phyloP scores from a whole-genome alignment of 2,329 filamentous ascomycete species.

The Xylaria sp. region DNA sequence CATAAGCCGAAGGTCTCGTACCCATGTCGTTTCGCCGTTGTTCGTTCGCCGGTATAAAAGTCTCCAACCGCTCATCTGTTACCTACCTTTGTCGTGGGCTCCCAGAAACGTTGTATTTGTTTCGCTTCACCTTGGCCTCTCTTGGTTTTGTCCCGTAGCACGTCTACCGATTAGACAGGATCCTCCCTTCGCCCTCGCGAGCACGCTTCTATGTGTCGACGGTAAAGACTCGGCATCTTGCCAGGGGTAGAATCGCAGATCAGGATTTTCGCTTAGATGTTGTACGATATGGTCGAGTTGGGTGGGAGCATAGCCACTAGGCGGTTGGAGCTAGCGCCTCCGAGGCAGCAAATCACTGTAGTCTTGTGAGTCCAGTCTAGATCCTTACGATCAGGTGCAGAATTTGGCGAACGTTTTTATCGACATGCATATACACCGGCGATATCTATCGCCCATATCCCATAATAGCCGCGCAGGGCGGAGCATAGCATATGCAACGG shows the following conservation, averaged over 20 bases:
- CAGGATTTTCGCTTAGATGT: neutral
- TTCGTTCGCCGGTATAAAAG: neutral
- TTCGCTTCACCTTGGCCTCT: neutral
- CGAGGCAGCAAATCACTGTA: constrained; percentile 8
- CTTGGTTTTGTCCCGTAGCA: neutral
- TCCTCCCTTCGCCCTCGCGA: neutral
- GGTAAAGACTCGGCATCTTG: neutral
- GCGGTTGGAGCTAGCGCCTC: constrained; percentile 5
- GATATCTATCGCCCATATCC: constrained; percentile 18
- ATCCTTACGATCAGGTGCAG: constrained; percentile 24
- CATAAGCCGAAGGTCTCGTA: neutral
- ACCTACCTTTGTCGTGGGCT: neutral
- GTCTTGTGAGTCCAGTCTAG: constrained; percentile 14
- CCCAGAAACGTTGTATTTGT: neutral
- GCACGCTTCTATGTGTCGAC: neutral
- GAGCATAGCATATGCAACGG: constrained; percentile 25
- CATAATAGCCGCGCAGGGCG: constrained; percentile 27
- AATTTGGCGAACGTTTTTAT: constrained; percentile 23
- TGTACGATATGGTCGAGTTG: neutral
- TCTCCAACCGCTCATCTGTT: neutral
- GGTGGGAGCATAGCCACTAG: neutral
- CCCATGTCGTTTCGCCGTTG: neutral
- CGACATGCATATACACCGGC: constrained; percentile 32
- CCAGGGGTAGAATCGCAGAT: neutral
- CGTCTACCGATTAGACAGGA: neutral